Base-by-base conservation (phyloP, 2,329 filamentous ascomycete genomes). In the Achaetomium macrosporum region DNA sequence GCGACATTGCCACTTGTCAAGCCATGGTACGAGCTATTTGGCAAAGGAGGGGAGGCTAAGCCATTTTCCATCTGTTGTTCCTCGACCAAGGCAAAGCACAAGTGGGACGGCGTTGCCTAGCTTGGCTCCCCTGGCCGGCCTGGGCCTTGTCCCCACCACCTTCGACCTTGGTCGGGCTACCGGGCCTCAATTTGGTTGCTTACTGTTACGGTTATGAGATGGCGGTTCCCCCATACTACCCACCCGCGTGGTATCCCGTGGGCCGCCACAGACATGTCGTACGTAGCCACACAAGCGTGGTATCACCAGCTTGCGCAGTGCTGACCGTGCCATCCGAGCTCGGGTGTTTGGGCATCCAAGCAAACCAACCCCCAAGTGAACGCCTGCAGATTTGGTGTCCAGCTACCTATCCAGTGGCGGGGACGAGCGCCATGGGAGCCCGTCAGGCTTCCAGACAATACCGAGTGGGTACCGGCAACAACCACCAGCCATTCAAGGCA, bases 1-100 rank as follows among this genome's bases (percentile, higher is more conserved):
- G 56, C 54, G 47, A 57, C 56, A 57, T 64, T 65, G 65, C 65
- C 65, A 67, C 65, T 65, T 67, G 64, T 62, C 65, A 67, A 55
- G 60, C 63, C 54, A 61, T 63, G 61, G 60, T 61, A 62, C 62
- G 62, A 59, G 61, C 57, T 43, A 55, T 51, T 47, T 57, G 57
- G 55, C 57, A 55, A 53, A 50, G 58, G 55, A 50, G 54, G 57
- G 58, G 56, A 60, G 58, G 60, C 55, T 60, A 56, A 60, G 60
- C 55, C 57, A 52, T 57, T 57, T 56, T 50, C 4, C 56, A 56
- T 60, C 58, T 56, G 57, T 50, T 60, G 56, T 51, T 58, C 57
- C 49, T 59, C 49, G 39, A 49, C 51, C 47, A 55, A 54, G 54
- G 50, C 49, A 53, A 47, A 53, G 47, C 35, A 47, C 39, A 31